Evolutionary conservation across 164 flowering plant species (phyloP).

Genomic region (Cinnamomum chago): DNA sequence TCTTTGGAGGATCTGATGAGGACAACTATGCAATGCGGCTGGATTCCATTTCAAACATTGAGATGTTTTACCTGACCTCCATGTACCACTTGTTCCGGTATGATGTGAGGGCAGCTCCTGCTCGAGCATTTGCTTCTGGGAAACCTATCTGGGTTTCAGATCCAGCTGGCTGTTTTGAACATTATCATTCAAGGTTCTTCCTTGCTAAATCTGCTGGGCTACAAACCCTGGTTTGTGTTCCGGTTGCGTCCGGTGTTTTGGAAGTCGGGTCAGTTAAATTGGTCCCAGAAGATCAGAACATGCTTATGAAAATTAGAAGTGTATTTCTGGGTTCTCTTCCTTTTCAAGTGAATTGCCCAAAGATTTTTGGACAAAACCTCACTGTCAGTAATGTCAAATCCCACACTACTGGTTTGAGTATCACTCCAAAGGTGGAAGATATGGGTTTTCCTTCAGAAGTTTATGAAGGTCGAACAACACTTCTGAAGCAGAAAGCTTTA

Average conservation of each 20-base stretch:
- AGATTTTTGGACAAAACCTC: slow-evolving; percentile 69
- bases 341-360: slow-evolving; percentile 29
- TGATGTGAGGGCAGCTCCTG: slow-evolving; percentile 45
- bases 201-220: slow-evolving; percentile 55
- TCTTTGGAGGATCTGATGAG: slow-evolving; percentile 47
- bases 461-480: slow-evolving; percentile 21
- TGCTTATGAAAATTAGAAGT: slow-evolving; percentile 39
- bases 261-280: slow-evolving; percentile 62
- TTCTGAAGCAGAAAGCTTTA: slow-evolving; percentile 7
- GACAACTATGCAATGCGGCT: slow-evolving; percentile 28
- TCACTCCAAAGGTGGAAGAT: slow-evolving; percentile 67
- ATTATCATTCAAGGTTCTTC: slow-evolving; percentile 47
- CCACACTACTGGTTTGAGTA: slow-evolving; percentile 39
- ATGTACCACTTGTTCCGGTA: slow-evolving; percentile 53
- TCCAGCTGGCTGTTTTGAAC: slow-evolving; percentile 31
- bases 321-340: slow-evolving; percentile 36
- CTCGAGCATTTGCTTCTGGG: slow-evolving; percentile 34
- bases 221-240: slow-evolving; percentile 59
- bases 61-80: slow-evolving; percentile 69
- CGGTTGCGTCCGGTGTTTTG: slow-evolving; percentile 66
- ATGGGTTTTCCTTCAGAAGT: slow-evolving; percentile 34
- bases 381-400: slow-evolving; percentile 48
- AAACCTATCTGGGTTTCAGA: slow-evolving; percentile 57
- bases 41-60: slow-evolving; percentile 47
- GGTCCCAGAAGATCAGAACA: slow-evolving; percentile 48